Base-by-base conservation (phyloP, 352 stramenopile genomes). In the Globisporangium nagaii region DNA sequence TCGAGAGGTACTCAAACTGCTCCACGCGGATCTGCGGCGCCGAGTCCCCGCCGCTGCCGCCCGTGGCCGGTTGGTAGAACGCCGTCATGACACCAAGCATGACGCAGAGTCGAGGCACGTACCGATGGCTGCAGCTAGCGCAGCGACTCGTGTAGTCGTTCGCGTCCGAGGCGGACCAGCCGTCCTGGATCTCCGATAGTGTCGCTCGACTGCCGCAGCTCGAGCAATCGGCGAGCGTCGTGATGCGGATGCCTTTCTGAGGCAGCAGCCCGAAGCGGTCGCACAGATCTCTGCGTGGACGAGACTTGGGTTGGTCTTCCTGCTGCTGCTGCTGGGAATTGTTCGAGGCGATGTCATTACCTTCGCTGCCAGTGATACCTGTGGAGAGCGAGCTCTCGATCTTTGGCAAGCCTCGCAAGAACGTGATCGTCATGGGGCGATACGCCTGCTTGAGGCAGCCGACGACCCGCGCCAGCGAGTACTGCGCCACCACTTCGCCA, bases 241-340 rank as follows among this genome's bases (percentile, higher is more conserved):
- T 77, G 35, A 84, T 45, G 19, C 70, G 62, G 35, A 84, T 79
- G 20, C 63, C 63, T 6, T 53, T 56, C 49, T 56, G 28, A 4
- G 70, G 71, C 8, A 84, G 42, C 6, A 72, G 30, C 0, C 73
- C 70, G 49, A 79, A 81, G n/a, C 66, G 65, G 28, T 84, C 73
- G 55, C 62, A 77, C 9, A 80, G 48, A n/a, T 76, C 68, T n/a
- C 37, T 63, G 43, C 47, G 53, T 30, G 55, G 43, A 28, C 54
- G 60, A 1, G 58, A 66, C 34, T 55, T 28, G 44, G n/a, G n/a
- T 9, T 15, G 45, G 25, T 12, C 37, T 55, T 35, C 24, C 13
- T 36, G 11, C 25, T 50, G 47, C 4, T 52, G 53, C 54, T 54
- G 30, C 7, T 44, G 20, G 17, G 39, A 31, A 30, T 40, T 20